phyloP scores from a whole-genome alignment of 306 rosid species.

The barrel medic (Medicago truncatula) region DNA sequence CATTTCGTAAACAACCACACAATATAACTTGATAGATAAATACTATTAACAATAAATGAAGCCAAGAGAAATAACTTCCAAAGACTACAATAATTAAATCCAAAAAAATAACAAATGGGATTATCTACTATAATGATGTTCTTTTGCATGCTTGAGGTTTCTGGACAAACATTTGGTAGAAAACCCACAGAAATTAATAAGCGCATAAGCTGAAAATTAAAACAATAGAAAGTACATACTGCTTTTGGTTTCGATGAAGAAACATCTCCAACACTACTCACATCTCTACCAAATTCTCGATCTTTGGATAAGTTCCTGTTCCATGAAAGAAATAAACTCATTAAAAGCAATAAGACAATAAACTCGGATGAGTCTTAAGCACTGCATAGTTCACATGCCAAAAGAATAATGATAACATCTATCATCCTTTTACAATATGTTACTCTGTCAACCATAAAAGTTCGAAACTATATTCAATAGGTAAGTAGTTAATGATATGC shows the following conservation, averaged over 20 bases:
- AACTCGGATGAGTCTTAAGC: not conserved
- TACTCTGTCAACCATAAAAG: not conserved
- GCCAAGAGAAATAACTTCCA: not conserved
- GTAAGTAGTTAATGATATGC: not conserved
- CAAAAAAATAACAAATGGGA: slow-evolving; percentile 29
- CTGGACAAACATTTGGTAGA: slow-evolving; percentile 48
- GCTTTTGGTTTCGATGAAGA: slow-evolving; percentile 78
- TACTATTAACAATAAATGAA: slow-evolving; percentile 14
- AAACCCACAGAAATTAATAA: slow-evolving; percentile 45
- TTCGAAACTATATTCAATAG: slow-evolving; percentile 18
- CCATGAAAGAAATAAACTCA: slow-evolving; percentile 27
- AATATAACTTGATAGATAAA: slow-evolving; percentile 4
- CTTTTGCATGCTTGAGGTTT: slow-evolving; percentile 51
- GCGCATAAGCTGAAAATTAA: slow-evolving; percentile 40
- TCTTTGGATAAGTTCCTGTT: slow-evolving; percentile 75
- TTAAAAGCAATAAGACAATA: slow-evolving; percentile 5
- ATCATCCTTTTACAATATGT: not conserved
- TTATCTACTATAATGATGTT: slow-evolving; percentile 50
- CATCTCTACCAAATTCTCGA: slow-evolving; percentile 81
- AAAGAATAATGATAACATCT: slow-evolving; percentile 20
- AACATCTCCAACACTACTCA: slow-evolving; percentile 69
- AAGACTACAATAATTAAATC: slow-evolving; percentile 17
- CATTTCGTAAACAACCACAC: slow-evolving; percentile 42
- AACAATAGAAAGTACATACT: slow-evolving; percentile 69
- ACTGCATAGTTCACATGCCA: slow-evolving; percentile 21